Base-by-base conservation (phyloP, 2,329 filamentous ascomycete genomes). In the Penicillium sp. region DNA sequence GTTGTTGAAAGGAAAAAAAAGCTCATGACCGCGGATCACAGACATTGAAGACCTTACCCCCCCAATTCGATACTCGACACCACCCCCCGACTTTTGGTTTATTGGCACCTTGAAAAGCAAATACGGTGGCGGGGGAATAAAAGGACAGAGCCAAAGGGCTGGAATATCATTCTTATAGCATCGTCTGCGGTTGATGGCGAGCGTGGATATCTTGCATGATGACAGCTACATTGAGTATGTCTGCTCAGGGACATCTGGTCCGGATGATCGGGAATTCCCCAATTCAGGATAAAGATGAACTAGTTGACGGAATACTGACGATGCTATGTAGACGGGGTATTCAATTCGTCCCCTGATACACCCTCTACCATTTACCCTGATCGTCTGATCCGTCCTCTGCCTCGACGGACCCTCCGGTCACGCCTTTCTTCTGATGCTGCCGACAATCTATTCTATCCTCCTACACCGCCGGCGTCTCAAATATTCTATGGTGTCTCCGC, bases 331-430 rank as follows among this genome's bases (percentile, higher is more conserved):
- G 76, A 76, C 70, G 72, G 76, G 72, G 76, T 75, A 67, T 81
- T 79, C 70, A 78, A 78, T 62, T 76, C 78, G 66, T 74, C 76
- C 67, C 76, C 78, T 64, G 91, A 96, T 79, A 88, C 89, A 57
- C 82, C 86, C 61, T 94, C 91, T 58, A 85, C 89, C 57, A 81
- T 90, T 68, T 96, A 90, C 72, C 91, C 91, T 63, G 90, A 96
- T 72, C 88, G 94, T 74, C 89, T 93, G 59, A 99, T 99, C 72
- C 88, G 92, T 70, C 94, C 94, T 55, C 79, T 99, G 58, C 94
- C 94, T 42, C 94, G 90, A 76, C 89, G 92, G 68, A 88, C 90
- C 62, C 82, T 99, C 53, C 90, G 92, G 67, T 92, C 94, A 72
- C 87, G 90, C 55, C 81, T 99, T 50, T 92, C 93, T 32, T 88